A percentile compares a stretch with the other conserved stretches of the same genome.
Conservation (phyloP, 352 stramenopile genomes). For the Saprolegnia diclina region DNA sequence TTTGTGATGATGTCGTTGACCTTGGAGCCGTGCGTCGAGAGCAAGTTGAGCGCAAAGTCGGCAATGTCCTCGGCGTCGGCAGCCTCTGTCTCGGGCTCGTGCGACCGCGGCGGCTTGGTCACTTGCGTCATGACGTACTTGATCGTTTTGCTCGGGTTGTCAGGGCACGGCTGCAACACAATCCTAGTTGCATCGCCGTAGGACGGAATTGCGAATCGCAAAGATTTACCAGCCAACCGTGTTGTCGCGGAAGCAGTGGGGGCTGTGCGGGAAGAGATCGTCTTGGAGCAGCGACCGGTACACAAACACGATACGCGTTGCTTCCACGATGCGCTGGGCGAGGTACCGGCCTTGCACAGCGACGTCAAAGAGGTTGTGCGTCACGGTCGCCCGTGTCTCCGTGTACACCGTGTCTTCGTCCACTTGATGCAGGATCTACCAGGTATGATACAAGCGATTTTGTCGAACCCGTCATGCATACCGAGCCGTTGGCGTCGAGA, state of each 20-base stretch:
- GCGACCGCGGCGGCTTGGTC: neutral
- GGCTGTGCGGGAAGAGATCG: neutral
- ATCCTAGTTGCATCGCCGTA: neutral
- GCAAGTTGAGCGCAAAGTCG: slow-evolving; percentile 2
- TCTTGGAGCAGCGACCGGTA: slow-evolving; percentile 19
- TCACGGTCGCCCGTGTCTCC: neutral
- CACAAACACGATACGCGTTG: slow-evolving; percentile 2
- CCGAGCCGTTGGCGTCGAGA: neutral
- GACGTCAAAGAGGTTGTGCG: neutral
- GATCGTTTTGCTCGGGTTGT: neutral
- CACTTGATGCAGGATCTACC: neutral
- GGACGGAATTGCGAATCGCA: neutral
- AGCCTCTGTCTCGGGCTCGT: neutral
- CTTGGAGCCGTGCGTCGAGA: neutral
- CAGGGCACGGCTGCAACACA: neutral
- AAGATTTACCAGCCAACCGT: slow-evolving; percentile 1
- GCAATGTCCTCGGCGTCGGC: neutral
- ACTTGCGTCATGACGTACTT: slow-evolving; percentile 8
- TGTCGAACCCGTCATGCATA: too few relatives aligned
- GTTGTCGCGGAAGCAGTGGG: neutral
- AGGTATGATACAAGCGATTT: too few relatives aligned
- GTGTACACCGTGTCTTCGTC: slow-evolving; percentile 11
- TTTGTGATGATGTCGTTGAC: slow-evolving; percentile 2
- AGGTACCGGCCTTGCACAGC: neutral
- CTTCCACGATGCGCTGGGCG: neutral